These are phyloP conservation scores for Coniochaeta ligniaria DNA, from an alignment of 2,329 filamentous ascomycete species.

Conservation along the genomic window DNA sequence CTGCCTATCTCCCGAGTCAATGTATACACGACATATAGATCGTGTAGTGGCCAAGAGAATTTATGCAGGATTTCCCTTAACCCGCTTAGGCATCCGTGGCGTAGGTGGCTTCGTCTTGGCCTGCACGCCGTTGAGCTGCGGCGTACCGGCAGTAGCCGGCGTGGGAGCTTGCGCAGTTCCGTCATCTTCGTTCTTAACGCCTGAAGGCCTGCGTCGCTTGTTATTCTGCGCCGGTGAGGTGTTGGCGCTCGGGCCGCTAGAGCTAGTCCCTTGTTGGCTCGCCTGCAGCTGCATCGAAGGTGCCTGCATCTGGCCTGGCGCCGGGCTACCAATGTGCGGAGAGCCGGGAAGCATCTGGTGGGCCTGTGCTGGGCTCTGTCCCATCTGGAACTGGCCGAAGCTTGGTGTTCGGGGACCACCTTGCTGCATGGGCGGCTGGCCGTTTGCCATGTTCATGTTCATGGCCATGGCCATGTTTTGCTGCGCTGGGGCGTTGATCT, in stretches of 20 bases:
- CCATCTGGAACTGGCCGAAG: constrained; percentile 49
- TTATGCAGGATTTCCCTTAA: constrained; percentile 35
- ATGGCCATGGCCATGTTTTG: constrained; percentile 34
- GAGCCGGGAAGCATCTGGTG: constrained; percentile 57
- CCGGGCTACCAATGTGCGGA: constrained; percentile 53
- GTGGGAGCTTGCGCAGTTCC: constrained; percentile 38
- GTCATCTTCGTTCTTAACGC: constrained; percentile 52
- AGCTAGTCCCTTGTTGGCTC: constrained; percentile 61
- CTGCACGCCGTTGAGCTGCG: constrained; percentile 45
- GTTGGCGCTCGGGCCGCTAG: constrained; percentile 60
- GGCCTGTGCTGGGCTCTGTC: constrained; percentile 51
- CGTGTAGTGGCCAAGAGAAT: not conserved
- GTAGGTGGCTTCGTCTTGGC: constrained; percentile 46
- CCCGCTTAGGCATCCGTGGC: constrained; percentile 47
- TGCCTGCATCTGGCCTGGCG: constrained; percentile 55
- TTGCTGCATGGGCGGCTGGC: constrained; percentile 34
- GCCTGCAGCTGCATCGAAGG: constrained; percentile 61
- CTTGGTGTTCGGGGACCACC: constrained; percentile 44
- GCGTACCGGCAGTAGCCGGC: constrained; percentile 27
- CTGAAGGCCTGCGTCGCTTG: constrained; percentile 50
- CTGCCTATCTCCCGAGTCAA: not conserved
- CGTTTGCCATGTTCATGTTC: not conserved
- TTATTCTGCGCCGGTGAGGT: constrained; percentile 51
- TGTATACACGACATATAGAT: not conserved
- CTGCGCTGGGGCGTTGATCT: constrained; percentile 31